Evolutionary conservation across 2,329 filamentous ascomycete genomes (phyloP).

Genomic region (Proliferodiscus dingleyae): DNA sequence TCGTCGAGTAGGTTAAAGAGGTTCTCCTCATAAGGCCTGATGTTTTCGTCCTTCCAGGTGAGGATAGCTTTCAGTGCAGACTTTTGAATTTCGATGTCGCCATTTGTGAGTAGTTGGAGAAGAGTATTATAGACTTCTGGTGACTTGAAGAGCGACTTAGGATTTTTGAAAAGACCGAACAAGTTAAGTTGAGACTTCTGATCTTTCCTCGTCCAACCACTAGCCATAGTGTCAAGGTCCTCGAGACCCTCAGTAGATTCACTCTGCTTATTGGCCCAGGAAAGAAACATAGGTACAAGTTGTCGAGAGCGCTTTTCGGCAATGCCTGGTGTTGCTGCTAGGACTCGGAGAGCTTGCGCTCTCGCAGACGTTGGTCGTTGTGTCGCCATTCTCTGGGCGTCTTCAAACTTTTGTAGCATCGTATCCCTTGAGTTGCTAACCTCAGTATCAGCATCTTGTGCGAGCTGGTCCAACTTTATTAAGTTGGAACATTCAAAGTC

Average conservation of each 20-base stretch:
- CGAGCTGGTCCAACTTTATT: slow-evolving; percentile 49
- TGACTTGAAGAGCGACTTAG: slow-evolving; percentile 74
- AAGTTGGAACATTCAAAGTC: slow-evolving; percentile 86
- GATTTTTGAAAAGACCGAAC: slow-evolving; percentile 82
- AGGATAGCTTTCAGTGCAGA: slow-evolving; percentile 78
- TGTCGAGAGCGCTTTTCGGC: slow-evolving; percentile 83
- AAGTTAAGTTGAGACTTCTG: slow-evolving; percentile 77
- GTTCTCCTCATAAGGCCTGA: slow-evolving; percentile 78
- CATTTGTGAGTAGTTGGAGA: slow-evolving; percentile 73
- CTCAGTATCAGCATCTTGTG: slow-evolving; percentile 47
- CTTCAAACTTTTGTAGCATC: slow-evolving; percentile 60
- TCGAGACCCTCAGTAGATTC: slow-evolving; percentile 30
- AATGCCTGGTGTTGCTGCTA: slow-evolving; percentile 66
- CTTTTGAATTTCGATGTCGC: slow-evolving; percentile 85
- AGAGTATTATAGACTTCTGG: slow-evolving; percentile 72
- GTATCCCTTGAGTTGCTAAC: slow-evolving; percentile 50
- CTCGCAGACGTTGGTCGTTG: slow-evolving; percentile 54
- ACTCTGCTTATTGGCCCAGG: slow-evolving; percentile 60
- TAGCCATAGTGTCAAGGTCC: slow-evolving; percentile 30
- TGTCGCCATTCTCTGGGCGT: slow-evolving; percentile 52
- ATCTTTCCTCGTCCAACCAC: slow-evolving; percentile 70
- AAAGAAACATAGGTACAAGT: slow-evolving; percentile 79
- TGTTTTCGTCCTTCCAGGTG: slow-evolving; percentile 77
- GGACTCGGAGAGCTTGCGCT: slow-evolving; percentile 72
- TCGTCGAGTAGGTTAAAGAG: slow-evolving; percentile 86